Evolutionary conservation across 768 basidiomycete genomes (phyloP).

Genomic region (Leccinum pellstonianum): DNA sequence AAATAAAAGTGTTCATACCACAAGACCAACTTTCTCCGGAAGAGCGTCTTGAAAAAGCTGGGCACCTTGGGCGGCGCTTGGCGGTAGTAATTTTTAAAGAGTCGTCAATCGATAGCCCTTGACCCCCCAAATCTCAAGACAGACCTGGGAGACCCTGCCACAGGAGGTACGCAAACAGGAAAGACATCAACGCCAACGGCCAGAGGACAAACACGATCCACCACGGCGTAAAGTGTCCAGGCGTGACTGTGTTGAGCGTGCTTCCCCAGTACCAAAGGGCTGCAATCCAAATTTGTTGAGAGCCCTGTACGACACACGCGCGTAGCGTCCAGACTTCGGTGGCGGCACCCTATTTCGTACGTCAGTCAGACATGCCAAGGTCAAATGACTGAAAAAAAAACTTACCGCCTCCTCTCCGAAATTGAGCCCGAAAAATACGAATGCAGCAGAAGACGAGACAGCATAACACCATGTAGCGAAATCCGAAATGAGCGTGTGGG

Average conservation of each 20-base stretch:
- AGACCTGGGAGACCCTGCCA: constrained; percentile 82
- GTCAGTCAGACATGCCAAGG: constrained; percentile 1
- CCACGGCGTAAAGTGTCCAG: constrained; percentile 68
- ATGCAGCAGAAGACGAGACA: constrained; percentile 87
- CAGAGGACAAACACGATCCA: constrained; percentile 81
- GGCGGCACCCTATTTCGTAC: constrained; percentile 67
- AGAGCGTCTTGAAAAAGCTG: constrained; percentile 84
- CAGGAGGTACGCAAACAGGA: constrained; percentile 80
- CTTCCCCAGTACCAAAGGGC: constrained; percentile 97
- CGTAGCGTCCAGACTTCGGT: constrained; percentile 93
- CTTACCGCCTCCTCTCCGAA: constrained; percentile 92
- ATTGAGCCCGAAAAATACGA: constrained; percentile 92
- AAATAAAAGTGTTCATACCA: constrained; percentile 46
- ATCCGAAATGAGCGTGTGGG: constrained; percentile 66
- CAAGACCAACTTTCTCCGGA: constrained; percentile 86
- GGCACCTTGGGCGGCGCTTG: constrained; percentile 95
- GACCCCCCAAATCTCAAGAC: constrained; percentile 17
- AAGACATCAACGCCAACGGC: constrained; percentile 75
- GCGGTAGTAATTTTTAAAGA: constrained; percentile 69
- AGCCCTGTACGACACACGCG: constrained; percentile 91
- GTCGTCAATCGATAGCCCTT: constrained; percentile 11
- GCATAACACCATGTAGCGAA: constrained; percentile 91
- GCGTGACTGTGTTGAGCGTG: constrained; percentile 57
- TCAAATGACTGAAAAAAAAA: constrained; percentile 6
- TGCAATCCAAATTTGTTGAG: constrained; percentile 94